Conservation (phyloP, 2,329 filamentous ascomycete species). For the Ciborinia camelliae region DNA sequence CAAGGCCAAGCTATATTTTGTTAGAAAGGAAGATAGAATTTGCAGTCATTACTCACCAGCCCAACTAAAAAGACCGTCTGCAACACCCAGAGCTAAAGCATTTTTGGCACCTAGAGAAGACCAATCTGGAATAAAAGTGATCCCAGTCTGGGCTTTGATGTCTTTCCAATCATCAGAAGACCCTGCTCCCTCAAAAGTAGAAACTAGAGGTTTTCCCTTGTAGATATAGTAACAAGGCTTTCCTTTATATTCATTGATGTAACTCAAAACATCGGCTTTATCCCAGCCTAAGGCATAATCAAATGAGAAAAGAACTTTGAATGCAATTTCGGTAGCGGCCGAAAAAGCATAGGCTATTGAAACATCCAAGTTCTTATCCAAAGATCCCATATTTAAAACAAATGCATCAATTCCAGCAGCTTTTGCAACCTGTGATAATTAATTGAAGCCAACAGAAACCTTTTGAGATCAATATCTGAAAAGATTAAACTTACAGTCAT, state of each 20-base stretch:
- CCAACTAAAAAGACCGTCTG: constrained; percentile 11
- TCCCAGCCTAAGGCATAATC: not conserved
- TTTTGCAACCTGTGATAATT: not conserved
- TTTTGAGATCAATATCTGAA: not conserved
- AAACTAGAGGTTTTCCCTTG: constrained; percentile 2
- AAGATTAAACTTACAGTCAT: not conserved
- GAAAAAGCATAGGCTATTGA: not conserved
- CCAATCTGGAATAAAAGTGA: constrained; percentile 6
- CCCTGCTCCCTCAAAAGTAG: constrained; percentile 7
- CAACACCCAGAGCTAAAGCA: not conserved
- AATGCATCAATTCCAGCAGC: not conserved
- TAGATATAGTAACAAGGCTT: not conserved
- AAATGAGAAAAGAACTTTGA: constrained; percentile 1
- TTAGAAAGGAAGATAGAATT: not conserved
- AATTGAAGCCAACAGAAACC: not conserved
- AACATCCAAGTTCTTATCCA: not conserved
- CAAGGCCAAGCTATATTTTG: constrained; percentile 22
- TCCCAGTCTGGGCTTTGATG: constrained; percentile 5
- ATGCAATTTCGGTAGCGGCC: not conserved
- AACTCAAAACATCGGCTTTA: not conserved
- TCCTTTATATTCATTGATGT: not conserved
- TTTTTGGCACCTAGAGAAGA: constrained; percentile 7
- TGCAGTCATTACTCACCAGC: not conserved
- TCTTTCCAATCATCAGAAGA: not conserved
- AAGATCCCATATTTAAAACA: not conserved